Conservation (phyloP, 1,139 yeast species). For the Kodamaea arcana region DNA sequence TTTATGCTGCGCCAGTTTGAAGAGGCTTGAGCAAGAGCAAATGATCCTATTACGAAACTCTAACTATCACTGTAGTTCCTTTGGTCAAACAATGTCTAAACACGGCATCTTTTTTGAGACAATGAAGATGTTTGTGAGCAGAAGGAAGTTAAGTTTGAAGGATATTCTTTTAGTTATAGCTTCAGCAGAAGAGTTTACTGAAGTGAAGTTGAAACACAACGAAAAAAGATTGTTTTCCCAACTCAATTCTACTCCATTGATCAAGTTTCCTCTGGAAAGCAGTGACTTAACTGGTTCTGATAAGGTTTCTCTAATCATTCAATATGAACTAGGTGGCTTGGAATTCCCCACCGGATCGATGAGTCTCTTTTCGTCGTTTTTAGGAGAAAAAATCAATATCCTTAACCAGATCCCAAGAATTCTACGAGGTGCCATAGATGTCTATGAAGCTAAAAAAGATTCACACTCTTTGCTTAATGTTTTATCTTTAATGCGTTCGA, state of each 20-base stretch:
- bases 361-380: slow-evolving; percentile 32
- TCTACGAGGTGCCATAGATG: slow-evolving; percentile 39
- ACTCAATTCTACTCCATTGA: slow-evolving; percentile 32
- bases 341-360: slow-evolving; percentile 41
- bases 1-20: slow-evolving; percentile 27
- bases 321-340: slow-evolving; percentile 45
- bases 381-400: slow-evolving; percentile 37
- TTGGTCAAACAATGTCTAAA: slow-evolving; percentile 44
- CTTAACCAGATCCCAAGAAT: slow-evolving; percentile 39
- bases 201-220: slow-evolving; percentile 34
- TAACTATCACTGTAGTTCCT: slow-evolving; percentile 26
- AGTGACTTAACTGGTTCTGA: slow-evolving; percentile 15
- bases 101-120: slow-evolving; percentile 43
- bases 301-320: slow-evolving; percentile 36
- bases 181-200: slow-evolving; percentile 35
- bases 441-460: slow-evolving; percentile 36
- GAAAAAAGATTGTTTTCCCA: slow-evolving; percentile 41
- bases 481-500: slow-evolving; percentile 31
- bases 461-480: slow-evolving; percentile 33
- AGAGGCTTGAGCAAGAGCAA: slow-evolving; percentile 21
- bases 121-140: slow-evolving; percentile 28
- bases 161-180: slow-evolving; percentile 26
- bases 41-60: slow-evolving; percentile 18
- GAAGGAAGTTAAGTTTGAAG: slow-evolving; percentile 11
- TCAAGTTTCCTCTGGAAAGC: slow-evolving; percentile 26